Evolutionary conservation across 495 filamentous ascomycete genomes (phyloP).

Genomic region (Aspergillus cavernicola): DNA sequence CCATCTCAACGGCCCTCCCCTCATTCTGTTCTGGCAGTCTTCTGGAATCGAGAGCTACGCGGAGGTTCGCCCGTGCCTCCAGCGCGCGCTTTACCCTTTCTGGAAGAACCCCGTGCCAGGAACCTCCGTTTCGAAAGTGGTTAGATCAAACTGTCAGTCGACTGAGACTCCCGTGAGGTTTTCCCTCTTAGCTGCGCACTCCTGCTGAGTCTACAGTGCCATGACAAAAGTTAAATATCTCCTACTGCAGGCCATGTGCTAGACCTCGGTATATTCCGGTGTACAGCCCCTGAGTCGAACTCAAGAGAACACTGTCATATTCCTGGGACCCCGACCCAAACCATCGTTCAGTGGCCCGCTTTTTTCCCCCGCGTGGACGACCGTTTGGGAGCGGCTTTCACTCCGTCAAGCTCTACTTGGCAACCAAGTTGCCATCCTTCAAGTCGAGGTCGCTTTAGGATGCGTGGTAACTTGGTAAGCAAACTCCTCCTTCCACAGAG

Average conservation of each 20-base stretch:
- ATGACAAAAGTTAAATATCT: no score
- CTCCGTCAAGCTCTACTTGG: slow-evolving; percentile 4
- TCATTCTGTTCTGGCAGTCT: background rate
- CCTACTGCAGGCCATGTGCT: no score
- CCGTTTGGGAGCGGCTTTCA: background rate
- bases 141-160: background rate
- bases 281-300: background rate
- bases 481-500: no score
- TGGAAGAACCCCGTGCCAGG: background rate
- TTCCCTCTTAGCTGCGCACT: no score
- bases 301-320: background rate
- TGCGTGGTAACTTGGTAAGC: background rate
- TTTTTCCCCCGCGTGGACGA: background rate
- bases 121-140: slow-evolving; percentile 8
- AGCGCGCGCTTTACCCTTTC: slow-evolving; percentile 7
- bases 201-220: no score
- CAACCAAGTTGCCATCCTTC: background rate
- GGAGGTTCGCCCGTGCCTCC: slow-evolving; percentile 10
- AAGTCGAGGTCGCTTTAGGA: background rate
- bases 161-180: no score
- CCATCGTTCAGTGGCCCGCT: background rate
- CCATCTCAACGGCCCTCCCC: background rate
- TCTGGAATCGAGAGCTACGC: slow-evolving; percentile 12
- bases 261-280: background rate
- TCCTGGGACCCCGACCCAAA: background rate